These are phyloP conservation scores for Aspergillus sclerotioniger DNA, from an alignment of 495 filamentous ascomycete species.

Conservation along the genomic window DNA sequence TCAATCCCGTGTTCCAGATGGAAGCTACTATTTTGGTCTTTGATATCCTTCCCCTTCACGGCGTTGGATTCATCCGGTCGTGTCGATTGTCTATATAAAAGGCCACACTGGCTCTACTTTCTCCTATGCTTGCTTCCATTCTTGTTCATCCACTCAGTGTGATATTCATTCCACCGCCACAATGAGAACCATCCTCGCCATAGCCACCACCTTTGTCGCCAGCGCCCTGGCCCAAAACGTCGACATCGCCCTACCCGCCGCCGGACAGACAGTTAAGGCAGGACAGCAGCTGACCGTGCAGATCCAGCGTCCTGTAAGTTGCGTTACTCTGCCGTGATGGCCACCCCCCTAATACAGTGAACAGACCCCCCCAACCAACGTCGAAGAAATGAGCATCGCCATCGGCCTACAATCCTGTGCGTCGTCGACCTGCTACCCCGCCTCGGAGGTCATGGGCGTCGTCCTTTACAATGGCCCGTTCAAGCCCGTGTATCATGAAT, in stretches of 20 bases:
- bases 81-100: not conserved
- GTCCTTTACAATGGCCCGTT: conserved; percentile 34
- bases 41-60: too few relatives aligned
- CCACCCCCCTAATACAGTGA: not conserved
- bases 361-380: conserved; percentile 33
- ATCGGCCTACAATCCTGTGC: conserved; percentile 35
- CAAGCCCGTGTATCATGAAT: conserved; percentile 32
- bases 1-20: not conserved
- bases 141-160: not conserved
- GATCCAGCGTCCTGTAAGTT: conserved; percentile 35
- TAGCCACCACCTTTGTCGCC: conserved; percentile 24
- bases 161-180: not conserved
- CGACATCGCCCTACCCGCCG: conserved; percentile 61
- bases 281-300: conserved; percentile 28
- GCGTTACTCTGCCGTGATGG: not conserved
- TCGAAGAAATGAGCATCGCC: conserved; percentile 30
- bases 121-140: not conserved
- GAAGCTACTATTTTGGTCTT: not conserved
- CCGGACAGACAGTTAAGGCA: conserved; percentile 15
- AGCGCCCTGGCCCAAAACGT: conserved; percentile 64
- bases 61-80: not conserved
- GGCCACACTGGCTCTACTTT: not conserved
- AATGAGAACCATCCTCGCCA: conserved; percentile 29
- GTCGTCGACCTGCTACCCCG: conserved; percentile 13
- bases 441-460: conserved; percentile 26